phyloP scores from a whole-genome alignment of 2,329 filamentous ascomycete species.

The Monosporascus sp. region DNA sequence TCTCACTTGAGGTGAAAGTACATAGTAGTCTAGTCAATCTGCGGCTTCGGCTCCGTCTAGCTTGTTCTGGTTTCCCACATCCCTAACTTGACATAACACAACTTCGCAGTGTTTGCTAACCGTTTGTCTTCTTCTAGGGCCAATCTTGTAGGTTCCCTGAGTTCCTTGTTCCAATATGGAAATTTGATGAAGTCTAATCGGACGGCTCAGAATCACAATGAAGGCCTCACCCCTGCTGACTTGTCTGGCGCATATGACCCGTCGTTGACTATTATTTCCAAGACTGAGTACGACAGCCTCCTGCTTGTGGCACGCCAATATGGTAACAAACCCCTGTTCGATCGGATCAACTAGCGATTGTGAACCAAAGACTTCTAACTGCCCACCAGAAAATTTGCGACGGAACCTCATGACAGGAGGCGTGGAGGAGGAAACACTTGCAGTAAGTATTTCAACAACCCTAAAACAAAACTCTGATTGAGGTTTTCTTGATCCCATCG shows the following conservation, averaged over 20 bases:
- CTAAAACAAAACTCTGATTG: neutral
- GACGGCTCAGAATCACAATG: constrained; percentile 11
- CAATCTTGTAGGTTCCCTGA: constrained; percentile 21
- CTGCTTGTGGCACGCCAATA: constrained; percentile 49
- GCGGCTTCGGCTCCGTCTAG: neutral
- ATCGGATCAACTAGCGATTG: neutral
- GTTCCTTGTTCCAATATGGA: neutral
- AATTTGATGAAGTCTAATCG: constrained; percentile 7
- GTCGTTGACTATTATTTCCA: constrained; percentile 49
- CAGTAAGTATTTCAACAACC: constrained; percentile 29
- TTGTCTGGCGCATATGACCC: constrained; percentile 30
- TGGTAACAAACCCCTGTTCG: constrained; percentile 35
- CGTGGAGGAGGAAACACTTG: constrained; percentile 40
- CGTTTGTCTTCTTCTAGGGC: constrained; percentile 15
- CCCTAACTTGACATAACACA: neutral
- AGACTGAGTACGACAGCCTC: constrained; percentile 56
- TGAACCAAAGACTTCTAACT: constrained; percentile 6
- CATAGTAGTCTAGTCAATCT: no score
- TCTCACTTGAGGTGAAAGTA: no score
- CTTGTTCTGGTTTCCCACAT: neutral
- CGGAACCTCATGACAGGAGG: constrained; percentile 47
- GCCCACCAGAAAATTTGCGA: constrained; percentile 35
- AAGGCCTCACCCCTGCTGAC: constrained; percentile 2
- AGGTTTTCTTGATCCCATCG: constrained; percentile 4
- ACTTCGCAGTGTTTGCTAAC: constrained; percentile 10